Conservation (phyloP, 352 stramenopile species). For the Phytophthora lateralis region DNA sequence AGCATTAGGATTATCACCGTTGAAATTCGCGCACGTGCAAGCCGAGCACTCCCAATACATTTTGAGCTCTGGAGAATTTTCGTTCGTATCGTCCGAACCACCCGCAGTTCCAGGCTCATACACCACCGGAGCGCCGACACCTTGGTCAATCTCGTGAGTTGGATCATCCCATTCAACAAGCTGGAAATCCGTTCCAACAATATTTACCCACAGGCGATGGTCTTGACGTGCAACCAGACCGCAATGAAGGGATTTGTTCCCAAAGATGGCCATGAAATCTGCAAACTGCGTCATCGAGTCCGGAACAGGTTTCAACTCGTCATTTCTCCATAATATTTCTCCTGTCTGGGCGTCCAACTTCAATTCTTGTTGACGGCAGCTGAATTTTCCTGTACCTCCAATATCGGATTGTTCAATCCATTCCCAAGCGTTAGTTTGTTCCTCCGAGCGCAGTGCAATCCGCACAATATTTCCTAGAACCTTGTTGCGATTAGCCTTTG, state of each 20-base stretch:
- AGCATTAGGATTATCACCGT: slow-evolving; percentile 80
- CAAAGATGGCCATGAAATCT: slow-evolving; percentile 87
- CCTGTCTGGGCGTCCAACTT: slow-evolving; percentile 88
- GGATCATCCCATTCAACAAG: slow-evolving; percentile 91
- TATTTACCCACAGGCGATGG: slow-evolving; percentile 89
- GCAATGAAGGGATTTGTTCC: slow-evolving; percentile 86
- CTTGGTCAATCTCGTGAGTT: slow-evolving; percentile 74
- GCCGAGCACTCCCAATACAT: slow-evolving; percentile 90
- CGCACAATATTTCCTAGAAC: slow-evolving; percentile 72
- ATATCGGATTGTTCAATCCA: slow-evolving; percentile 67
- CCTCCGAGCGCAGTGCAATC: slow-evolving; percentile 68
- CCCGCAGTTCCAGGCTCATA: slow-evolving; percentile 36
- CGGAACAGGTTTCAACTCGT: slow-evolving; percentile 90
- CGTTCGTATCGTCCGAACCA: slow-evolving; percentile 8
- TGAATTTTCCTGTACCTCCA: slow-evolving; percentile 66
- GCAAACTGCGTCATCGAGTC: slow-evolving; percentile 91
- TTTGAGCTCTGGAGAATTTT: slow-evolving; percentile 60
- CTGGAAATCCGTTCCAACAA: slow-evolving; percentile 88
- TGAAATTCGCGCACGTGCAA: slow-evolving; percentile 89
- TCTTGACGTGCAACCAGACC: slow-evolving; percentile 86
- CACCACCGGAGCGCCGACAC: slow-evolving; percentile 67
- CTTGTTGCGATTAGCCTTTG: slow-evolving; percentile 34
- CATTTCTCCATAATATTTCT: slow-evolving; percentile 91
- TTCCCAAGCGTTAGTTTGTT: slow-evolving; percentile 62
- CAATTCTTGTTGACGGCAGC: slow-evolving; percentile 76